phyloP scores from a whole-genome alignment of 2,329 filamentous ascomycete species.

The Nigrograna mackinnonii region DNA sequence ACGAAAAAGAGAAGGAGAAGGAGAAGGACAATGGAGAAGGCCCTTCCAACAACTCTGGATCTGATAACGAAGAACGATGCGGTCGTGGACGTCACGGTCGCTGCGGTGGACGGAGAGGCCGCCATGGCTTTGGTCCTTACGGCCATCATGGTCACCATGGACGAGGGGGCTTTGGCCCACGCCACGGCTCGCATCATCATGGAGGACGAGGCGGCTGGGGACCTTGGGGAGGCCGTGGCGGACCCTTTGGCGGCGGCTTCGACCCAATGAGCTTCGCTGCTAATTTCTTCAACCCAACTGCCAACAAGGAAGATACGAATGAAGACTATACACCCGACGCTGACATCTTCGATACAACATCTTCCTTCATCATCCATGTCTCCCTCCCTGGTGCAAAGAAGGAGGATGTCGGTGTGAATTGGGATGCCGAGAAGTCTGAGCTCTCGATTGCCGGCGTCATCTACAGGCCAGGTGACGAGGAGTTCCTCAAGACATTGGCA shows the following conservation, averaged over 20 bases:
- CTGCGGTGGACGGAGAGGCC: conserved; percentile 14
- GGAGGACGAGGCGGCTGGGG: conserved; percentile 24
- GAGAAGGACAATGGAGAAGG: conserved; percentile 26
- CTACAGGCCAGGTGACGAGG: conserved; percentile 71
- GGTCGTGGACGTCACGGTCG: conserved; percentile 20
- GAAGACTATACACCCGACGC: conserved; percentile 65
- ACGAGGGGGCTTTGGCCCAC: conserved; percentile 9
- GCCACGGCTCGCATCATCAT: conserved; percentile 14
- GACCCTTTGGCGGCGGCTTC: conserved; percentile 19
- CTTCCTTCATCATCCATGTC: conserved; percentile 67
- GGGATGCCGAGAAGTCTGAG: conserved; percentile 68
- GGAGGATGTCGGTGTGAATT: conserved; percentile 76
- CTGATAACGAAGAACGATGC: conserved; percentile 25
- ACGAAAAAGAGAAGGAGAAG: conserved; percentile 14
- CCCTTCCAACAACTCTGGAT: conserved; percentile 27
- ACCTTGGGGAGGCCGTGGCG: conserved; percentile 21
- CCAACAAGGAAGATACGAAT: conserved; percentile 16
- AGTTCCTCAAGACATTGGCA: conserved; percentile 66
- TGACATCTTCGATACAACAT: conserved; percentile 73
- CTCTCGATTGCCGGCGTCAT: conserved; percentile 74
- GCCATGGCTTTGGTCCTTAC: conserved; percentile 16
- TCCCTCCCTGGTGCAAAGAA: conserved; percentile 80
- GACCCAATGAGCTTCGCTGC: conserved; percentile 31
- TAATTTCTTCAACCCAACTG: conserved; percentile 39
- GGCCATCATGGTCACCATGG: conserved; percentile 12